Base-by-base conservation (phyloP, 2,329 filamentous ascomycete species). In the Sarocladium oryzae region DNA sequence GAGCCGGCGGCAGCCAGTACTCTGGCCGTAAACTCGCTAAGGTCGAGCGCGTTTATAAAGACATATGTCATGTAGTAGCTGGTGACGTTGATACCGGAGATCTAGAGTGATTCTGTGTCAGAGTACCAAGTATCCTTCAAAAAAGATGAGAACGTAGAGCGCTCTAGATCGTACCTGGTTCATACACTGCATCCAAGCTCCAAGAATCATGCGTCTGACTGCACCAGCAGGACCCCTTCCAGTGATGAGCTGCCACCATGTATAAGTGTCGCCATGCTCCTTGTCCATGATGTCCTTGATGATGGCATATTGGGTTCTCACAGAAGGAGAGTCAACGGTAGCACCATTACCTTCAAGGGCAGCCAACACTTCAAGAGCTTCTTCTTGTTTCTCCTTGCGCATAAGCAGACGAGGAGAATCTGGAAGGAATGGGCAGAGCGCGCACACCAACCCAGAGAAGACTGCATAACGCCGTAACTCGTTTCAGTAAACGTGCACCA, bases 181-280 rank as follows among this genome's bases (percentile, higher is more conserved):
- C 33, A 40, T 52, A 35, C 20, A 40, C 51, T 69, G 67, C 55
- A 65, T 66, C 58, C 69, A 71, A 28, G 71, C 70, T 10, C 73
- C 72, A 0, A 75, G 51, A 15, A 57, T 52, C 51, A 57, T 53
- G 3, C 56, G 26, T 10, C 55, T 24, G 8, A 43, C 40, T n/a
- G 40, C 23, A n/a, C 40, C 40, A 33, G 35, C 24, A 45, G 48
- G 24, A 15, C 55, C 69, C 20, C 63, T 64, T 3, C 70, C 70
- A 15, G 61, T 68, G 37, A 75, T 49, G 1, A 75, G 60, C 54
- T 69, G 66, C 64, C 62, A 68, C 73, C 69, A 77, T 33, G 62
- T 69, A 56, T 69, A 75, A 4, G 60, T 69, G 54, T 67, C 71
- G 56, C 66, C 64, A 30, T 72, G 65, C 53, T 76, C 73, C 55